Evolutionary conservation across 1,284 basidiomycete genomes (phyloP).

Genomic region (Tilletia setariae): DNA sequence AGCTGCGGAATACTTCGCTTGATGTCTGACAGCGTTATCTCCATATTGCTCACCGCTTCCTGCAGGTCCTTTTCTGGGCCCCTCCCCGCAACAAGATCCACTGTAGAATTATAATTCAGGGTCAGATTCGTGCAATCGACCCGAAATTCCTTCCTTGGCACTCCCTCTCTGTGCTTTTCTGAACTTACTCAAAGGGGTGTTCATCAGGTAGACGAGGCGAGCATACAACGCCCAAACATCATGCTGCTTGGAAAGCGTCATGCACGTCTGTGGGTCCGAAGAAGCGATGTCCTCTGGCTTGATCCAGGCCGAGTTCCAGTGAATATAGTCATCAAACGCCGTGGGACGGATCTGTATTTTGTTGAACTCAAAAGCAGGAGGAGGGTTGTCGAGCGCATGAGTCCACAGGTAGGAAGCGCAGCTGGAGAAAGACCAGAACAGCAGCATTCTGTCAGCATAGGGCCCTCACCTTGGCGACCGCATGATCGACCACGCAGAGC

Average conservation of each 20-base stretch:
- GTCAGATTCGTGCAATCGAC: neutral
- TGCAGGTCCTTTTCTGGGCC: constrained; percentile 42
- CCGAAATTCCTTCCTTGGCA: too few species aligned
- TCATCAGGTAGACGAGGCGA: constrained; percentile 34
- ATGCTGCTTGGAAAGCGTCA: constrained; percentile 17
- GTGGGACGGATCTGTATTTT: constrained; percentile 31
- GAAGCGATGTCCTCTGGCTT: neutral
- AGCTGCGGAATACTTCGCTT: constrained; percentile 29
- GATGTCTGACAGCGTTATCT: constrained; percentile 32
- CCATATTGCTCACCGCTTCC: constrained; percentile 36
- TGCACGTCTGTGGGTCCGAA: neutral
- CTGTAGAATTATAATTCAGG: neutral
- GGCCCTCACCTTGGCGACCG: neutral
- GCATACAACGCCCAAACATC: constrained; percentile 24
- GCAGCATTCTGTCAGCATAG: neutral
- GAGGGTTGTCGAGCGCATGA: constrained; percentile 9
- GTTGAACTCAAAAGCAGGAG: constrained; percentile 31
- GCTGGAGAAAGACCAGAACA: neutral
- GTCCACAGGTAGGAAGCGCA: constrained; percentile 20
- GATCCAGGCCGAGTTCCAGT: constrained; percentile 38
- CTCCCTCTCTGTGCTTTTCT: neutral
- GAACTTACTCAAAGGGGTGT: constrained; percentile 34
- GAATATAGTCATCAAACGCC: constrained; percentile 34
- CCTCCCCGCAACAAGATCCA: constrained; percentile 28
- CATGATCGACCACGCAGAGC: neutral